Evolutionary conservation across 1,284 basidiomycete genomes (phyloP), one percentile per base, ranked within the genome.

Genomic region (Inonotus hispidus): DNA sequence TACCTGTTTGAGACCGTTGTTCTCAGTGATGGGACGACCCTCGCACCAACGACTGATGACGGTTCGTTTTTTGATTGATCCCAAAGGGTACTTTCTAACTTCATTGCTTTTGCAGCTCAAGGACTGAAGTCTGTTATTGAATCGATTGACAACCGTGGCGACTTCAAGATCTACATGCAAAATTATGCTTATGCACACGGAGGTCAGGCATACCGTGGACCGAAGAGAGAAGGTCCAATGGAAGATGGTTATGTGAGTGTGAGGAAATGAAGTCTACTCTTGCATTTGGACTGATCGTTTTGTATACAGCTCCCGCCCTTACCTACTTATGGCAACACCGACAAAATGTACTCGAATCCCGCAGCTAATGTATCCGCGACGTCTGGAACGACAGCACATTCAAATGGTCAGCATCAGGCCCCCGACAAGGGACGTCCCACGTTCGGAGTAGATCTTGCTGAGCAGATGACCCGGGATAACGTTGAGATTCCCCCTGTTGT

Each of bases 91-190:
- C 58, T 25, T 25, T 53, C 21, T n/a, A 23, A 59, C 59, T 25
- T 53, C 61, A 37, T 14, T 46, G 38, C 39, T 56, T 54, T 49
- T 57, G 63, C 70, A 86, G 84, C 81, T 2, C 77, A 83, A 8
- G 95, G 96, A 2, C 77, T 99, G 52, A 97, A 96, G 71, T 78
- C 87, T 0, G 85, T 93, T 6, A 89, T 92, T 60, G 95, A 98
- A 71, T 81, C 83, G 8, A 97, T 99, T 67, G 96, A 99, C 75
- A 95, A 95, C 69, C 85, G 93, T 27, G 80, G 85, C 45, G 97
- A 99, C 74, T 99, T 99, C 77, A 96, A 92, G 75, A 84, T 83
- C 21, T 99, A 91, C 73, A 97, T 99, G 95, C 92, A 97, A 71
- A 94, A 97, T 70, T 99, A 97, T 71, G 88, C 92, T 1, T 90